A percentile compares a stretch with the other conserved stretches of the same genome.
Evolutionary conservation across 169 alveolate genomes (phyloP).

Genomic region (Perkinsus chesapeaki): DNA sequence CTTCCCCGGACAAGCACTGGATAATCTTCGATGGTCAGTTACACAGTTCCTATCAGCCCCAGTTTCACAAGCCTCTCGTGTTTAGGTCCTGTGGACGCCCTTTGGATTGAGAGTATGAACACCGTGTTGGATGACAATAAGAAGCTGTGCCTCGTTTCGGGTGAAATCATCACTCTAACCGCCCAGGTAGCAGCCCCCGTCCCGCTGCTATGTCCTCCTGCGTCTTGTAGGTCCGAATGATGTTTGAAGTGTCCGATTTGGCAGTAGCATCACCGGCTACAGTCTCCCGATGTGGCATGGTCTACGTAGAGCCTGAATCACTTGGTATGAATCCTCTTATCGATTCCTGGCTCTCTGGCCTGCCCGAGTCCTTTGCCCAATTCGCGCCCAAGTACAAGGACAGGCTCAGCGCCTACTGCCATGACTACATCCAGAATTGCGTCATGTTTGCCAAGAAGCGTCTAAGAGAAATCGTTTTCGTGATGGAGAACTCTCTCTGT

Average conservation of each 20-base stretch:
- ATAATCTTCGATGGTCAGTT: constrained; percentile 67
- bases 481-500: background rate
- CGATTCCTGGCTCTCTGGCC: constrained; percentile 50
- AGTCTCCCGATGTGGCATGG: constrained; percentile 77
- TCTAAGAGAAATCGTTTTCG: background rate
- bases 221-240: constrained; percentile 53
- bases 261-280: constrained; percentile 82
- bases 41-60: background rate
- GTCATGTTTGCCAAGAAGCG: background rate
- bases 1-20: constrained; percentile 59
- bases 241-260: constrained; percentile 67
- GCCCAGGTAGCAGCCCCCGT: constrained; percentile 5
- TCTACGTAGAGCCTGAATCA: constrained; percentile 55
- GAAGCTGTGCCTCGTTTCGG: constrained; percentile 55
- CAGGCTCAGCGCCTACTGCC: background rate
- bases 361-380: background rate
- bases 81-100: constrained; percentile 76
- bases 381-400: background rate
- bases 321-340: constrained; percentile 60
- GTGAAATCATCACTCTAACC: constrained; percentile 33
- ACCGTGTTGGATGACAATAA: constrained; percentile 80
- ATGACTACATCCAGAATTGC: background rate
- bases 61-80: too few relatives aligned
- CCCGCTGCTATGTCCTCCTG: background rate
- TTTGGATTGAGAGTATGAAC: constrained; percentile 84